Conservation (phyloP, 352 stramenopile species). For the Albugo candida region DNA sequence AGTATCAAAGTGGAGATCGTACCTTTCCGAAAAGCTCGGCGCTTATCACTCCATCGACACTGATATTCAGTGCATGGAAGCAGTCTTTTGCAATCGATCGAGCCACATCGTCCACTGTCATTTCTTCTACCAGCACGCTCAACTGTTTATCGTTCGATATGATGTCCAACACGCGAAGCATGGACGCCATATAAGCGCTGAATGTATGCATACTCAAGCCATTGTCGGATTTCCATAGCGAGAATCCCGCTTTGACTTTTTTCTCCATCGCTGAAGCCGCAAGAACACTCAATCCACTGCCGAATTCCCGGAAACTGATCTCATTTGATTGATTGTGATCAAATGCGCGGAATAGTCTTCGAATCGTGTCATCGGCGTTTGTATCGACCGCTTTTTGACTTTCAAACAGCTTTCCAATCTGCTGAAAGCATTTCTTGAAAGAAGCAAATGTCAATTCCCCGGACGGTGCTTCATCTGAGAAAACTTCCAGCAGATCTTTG, state of each 20-base stretch:
- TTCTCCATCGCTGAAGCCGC: constrained; percentile 75
- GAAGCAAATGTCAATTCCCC: constrained; percentile 56
- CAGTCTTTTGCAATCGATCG: too few relatives aligned
- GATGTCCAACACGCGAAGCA: too few relatives aligned
- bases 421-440: constrained; percentile 79
- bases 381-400: constrained; percentile 20
- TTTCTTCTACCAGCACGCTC: too few relatives aligned
- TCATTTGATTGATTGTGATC: constrained; percentile 73
- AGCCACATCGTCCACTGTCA: too few relatives aligned
- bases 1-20: too few relatives aligned
- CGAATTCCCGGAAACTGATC: constrained; percentile 73
- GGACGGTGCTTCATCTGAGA: constrained; percentile 58
- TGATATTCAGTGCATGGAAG: too few relatives aligned
- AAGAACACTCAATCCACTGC: constrained; percentile 62
- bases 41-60: too few relatives aligned
- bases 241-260: constrained; percentile 66
- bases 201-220: too few relatives aligned
- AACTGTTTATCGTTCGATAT: too few relatives aligned
- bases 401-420: constrained; percentile 69
- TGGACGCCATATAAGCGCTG: too few relatives aligned
- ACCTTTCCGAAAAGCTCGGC: too few relatives aligned
- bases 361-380: constrained; percentile 64
- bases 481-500: constrained; percentile 78
- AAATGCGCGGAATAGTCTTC: constrained; percentile 67
- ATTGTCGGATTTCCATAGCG: too few relatives aligned